phyloP scores from a whole-genome alignment of 768 basidiomycete species.

The Candolleomyces efflorescens region DNA sequence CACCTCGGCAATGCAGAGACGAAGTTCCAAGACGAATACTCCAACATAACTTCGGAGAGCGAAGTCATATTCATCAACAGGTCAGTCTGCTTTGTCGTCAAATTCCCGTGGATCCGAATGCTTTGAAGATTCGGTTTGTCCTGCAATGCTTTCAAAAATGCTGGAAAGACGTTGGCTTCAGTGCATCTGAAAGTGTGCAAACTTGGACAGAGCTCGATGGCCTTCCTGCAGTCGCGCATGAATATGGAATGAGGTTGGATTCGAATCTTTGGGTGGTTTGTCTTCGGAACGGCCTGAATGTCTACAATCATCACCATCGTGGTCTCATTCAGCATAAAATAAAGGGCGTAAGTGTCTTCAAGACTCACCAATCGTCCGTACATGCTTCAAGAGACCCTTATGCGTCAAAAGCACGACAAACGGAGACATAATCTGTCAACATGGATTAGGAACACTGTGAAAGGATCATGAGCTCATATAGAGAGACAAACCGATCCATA shows the following conservation, averaged over 20 bases:
- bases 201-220: conserved; percentile 47
- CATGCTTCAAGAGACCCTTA: conserved; percentile 12
- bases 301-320: too few relatives aligned
- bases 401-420: conserved; percentile 56
- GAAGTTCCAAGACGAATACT: conserved; percentile 60
- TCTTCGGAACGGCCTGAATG: conserved; percentile 9
- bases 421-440: conserved; percentile 45
- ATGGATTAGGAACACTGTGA: too few relatives aligned
- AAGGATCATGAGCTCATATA: not conserved
- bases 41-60: conserved; percentile 48
- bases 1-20: conserved; percentile 58
- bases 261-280: not conserved
- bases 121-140: conserved; percentile 40
- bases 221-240: conserved; percentile 45
- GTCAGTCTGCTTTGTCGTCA: conserved; percentile 49
- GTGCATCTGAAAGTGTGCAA: conserved; percentile 56
- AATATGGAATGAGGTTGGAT: conserved; percentile 39
- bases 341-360: too few relatives aligned
- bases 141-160: conserved; percentile 45
- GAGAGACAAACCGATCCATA: conserved; percentile 43
- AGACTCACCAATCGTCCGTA: conserved; percentile 14
- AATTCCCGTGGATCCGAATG: conserved; percentile 46
- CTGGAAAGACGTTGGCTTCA: conserved; percentile 37
- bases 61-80: conserved; percentile 38
- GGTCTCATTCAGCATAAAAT: not conserved